Conservation (phyloP, 768 basidiomycete species). For the Panaeolus papilionaceus region DNA sequence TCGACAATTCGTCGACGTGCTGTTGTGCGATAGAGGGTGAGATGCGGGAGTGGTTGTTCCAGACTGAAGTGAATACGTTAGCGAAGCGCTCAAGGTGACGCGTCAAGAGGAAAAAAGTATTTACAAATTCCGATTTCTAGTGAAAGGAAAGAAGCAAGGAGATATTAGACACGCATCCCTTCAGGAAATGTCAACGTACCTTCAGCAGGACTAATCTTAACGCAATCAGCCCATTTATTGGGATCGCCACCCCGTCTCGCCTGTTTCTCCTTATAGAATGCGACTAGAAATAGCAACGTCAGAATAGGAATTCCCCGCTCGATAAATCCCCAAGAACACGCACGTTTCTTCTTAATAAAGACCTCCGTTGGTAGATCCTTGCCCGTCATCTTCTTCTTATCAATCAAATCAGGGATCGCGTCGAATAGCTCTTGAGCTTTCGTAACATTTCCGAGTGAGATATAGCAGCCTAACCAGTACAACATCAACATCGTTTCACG, state of each 20-base stretch:
- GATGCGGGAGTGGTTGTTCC: constrained; percentile 79
- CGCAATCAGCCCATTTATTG: constrained; percentile 53
- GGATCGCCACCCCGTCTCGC: constrained; percentile 57
- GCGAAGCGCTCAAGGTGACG: neutral
- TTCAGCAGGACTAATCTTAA: constrained; percentile 75
- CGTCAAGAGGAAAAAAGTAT: constrained; percentile 29
- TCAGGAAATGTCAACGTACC: constrained; percentile 44
- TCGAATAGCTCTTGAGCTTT: constrained; percentile 70
- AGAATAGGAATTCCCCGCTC: neutral
- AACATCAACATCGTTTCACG: neutral
- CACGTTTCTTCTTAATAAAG: constrained; percentile 79
- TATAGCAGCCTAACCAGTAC: constrained; percentile 57
- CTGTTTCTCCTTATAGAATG: constrained; percentile 78
- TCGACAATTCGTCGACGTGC: constrained; percentile 61
- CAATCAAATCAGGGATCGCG: constrained; percentile 61
- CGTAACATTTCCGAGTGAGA: constrained; percentile 58
- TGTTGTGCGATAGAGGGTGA: constrained; percentile 55
- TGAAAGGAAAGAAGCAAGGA: neutral
- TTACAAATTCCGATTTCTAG: constrained; percentile 75
- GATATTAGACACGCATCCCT: neutral
- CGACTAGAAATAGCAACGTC: constrained; percentile 49
- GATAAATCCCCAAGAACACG: constrained; percentile 25
- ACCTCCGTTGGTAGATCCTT: constrained; percentile 78
- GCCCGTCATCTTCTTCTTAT: constrained; percentile 67
- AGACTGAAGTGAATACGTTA: constrained; percentile 53